A percentile compares a stretch with the other conserved stretches of the same genome.
Evolutionary conservation across 495 filamentous ascomycete genomes (phyloP).

Genomic region (Chaetomium cochliodes): DNA sequence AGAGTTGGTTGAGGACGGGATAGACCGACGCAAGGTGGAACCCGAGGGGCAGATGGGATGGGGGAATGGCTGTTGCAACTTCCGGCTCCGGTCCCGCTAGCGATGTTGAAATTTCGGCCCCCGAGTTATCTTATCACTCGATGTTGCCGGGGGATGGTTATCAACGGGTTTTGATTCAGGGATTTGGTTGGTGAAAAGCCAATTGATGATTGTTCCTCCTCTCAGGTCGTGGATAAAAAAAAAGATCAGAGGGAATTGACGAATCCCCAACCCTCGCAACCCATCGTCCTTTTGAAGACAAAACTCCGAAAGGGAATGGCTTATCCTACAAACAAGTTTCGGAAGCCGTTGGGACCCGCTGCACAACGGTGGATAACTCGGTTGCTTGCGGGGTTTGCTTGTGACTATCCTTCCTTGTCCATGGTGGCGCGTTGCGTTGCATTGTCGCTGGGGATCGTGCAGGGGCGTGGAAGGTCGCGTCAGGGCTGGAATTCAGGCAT

Average conservation of each 20-base stretch:
- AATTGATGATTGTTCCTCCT: not conserved
- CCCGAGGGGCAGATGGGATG: not conserved
- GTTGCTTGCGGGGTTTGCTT: not conserved
- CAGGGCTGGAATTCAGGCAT: too few species aligned
- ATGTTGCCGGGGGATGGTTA: not conserved
- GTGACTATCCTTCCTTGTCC: not conserved
- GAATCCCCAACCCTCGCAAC: not conserved
- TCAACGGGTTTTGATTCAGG: too few species aligned
- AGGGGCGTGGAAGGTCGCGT: not conserved
- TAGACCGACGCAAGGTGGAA: not conserved
- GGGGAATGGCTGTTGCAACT: slow-evolving; percentile 3
- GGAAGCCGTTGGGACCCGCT: slow-evolving; percentile 5
- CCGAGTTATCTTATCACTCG: not conserved
- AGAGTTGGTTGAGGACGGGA: not conserved
- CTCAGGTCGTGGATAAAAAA: not conserved
- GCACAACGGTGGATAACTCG: not conserved
- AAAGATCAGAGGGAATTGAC: not conserved
- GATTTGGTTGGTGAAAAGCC: too few species aligned
- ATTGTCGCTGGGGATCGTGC: not conserved
- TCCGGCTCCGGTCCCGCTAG: slow-evolving; percentile 15
- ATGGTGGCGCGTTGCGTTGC: not conserved
- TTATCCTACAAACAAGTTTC: too few species aligned
- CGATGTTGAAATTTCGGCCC: not conserved
- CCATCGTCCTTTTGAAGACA: not conserved
- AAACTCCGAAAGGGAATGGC: not conserved